Evolutionary conservation across 805 yeast species (phyloP), one percentile per base, ranked within the genome.

Genomic region (Yarrowia alimentaria): DNA sequence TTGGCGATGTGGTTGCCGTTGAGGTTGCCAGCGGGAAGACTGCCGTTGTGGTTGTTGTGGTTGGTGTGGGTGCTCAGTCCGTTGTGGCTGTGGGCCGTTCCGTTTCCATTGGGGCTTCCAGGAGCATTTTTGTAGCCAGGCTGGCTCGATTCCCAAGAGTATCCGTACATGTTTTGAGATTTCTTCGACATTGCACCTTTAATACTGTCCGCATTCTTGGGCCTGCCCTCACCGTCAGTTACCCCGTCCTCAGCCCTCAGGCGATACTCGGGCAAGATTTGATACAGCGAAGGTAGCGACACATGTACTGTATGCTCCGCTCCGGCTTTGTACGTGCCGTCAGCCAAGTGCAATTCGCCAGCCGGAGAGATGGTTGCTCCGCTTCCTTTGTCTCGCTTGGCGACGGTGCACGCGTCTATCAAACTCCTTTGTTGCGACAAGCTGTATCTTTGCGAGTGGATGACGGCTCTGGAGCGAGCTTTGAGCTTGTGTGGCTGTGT

Each of bases 201-300:
- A 37, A 37, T 24, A 37, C 43, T 24, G 43, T 37, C 43, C 25
- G 30, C 43, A 37, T 37, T 24, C 43, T 37, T 37, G 43, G 43
- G 25, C 43, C 30, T 37, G 43, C 43, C 43, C 43, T 37, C 43
- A 37, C 43, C 43, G 43, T 37, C 30, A 37, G 43, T 37, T 37
- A 37, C 43, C 43, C 43, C 43, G 43, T 37, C 22, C 43, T 37
- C 43, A 37, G 43, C 43, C 43, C 43, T 37, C 30, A 37, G 43
- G 43, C 43, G 43, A 37, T 37, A 37, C 43, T 37, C 43, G 43
- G 43, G 43, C 43, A 37, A 37, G 30, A 37, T 37, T 37, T 37
- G 43, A 30, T 37, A 37, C 24, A 37, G 43, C 14, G 43, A 37
- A 30, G 43, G 43, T 37, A 37, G 43, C 43, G 43, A 37, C 43